Base-by-base conservation (phyloP, 192 early-diverging fungal genomes). In the Mortierella alpina region DNA sequence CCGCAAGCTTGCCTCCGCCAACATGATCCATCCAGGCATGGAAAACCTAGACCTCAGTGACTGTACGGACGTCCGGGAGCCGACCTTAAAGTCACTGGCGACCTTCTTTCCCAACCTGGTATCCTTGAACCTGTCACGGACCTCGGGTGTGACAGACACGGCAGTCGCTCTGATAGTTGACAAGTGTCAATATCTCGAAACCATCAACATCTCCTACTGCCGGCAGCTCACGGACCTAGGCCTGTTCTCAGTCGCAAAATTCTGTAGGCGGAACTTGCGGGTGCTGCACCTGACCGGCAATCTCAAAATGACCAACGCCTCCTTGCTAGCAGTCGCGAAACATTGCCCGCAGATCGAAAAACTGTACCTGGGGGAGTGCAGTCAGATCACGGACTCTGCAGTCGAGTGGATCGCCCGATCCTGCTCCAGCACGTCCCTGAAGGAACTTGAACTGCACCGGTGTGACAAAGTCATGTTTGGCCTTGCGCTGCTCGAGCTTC, bases 331-430 rank as follows among this genome's bases (percentile, higher is more conserved):
- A 0, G 82, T 86, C 5, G 85, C 87, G 2, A 78, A 75, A 10
- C 58, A 83, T 40, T 88, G 87, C 63, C 85, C 73, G 4, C 44
- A 57, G 2, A 68, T 88, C 7, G 72, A 86, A 51, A 75, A 85
- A 45, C 65, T 88, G 20, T 86, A 77, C 68, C 67, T 88, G 31
- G 65, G 79, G 9, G 85, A 86, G 22, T 88, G 87, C 59, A 75
- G 76, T 7, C 70, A 83, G 5, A 69, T 88, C 14, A 81, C 79
- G 11, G 87, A 88, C 22, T 14, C 61, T 7, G 84, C 87, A 3
- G 46, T 88, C 5, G 66, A 68, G 17, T 73, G 74, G 41, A 84
- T 88, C 15, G 85, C 85, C 0, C 45, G 70, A 5, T 59, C 76
- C 4, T 69, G 82, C 50, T 86, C 85, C 0, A 72, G 65, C 31